phyloP scores from a whole-genome alignment of 768 basidiomycete species.

The Termitomyces sp. region DNA sequence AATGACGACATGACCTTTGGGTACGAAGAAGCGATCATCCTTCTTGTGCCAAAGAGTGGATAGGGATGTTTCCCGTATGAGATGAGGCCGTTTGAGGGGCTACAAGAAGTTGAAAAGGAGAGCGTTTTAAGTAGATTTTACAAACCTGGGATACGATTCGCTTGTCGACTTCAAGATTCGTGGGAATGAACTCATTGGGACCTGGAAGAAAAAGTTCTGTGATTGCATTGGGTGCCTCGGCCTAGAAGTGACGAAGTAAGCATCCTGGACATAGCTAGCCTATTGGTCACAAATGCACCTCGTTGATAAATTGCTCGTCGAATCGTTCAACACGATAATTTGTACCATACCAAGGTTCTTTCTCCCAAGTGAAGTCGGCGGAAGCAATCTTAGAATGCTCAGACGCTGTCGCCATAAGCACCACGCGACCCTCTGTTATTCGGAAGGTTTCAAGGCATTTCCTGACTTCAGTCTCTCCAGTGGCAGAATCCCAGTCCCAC shows the following conservation, averaged over 20 bases:
- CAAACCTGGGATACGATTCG: slow-evolving; percentile 55
- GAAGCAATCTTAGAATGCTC: slow-evolving; percentile 47
- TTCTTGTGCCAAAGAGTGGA: slow-evolving; percentile 94
- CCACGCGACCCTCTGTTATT: slow-evolving; percentile 57
- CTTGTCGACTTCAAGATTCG: slow-evolving; percentile 79
- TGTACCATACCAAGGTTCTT: slow-evolving; percentile 92
- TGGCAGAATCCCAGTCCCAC: slow-evolving; percentile 64
- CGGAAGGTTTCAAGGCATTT: slow-evolving; percentile 57
- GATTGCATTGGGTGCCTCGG: slow-evolving; percentile 56
- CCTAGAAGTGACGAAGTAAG: slow-evolving; percentile 32
- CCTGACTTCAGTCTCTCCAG: slow-evolving; percentile 46
- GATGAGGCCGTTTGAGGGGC: slow-evolving; percentile 70
- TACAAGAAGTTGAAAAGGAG: slow-evolving; percentile 23
- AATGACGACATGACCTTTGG: slow-evolving; percentile 75
- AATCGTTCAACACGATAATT: slow-evolving; percentile 73
- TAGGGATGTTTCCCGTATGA: slow-evolving; percentile 66
- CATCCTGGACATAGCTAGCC: not conserved
- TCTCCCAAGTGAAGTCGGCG: slow-evolving; percentile 49
- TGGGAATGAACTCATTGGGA: slow-evolving; percentile 89
- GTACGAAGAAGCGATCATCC: slow-evolving; percentile 95
- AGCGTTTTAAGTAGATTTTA: not conserved
- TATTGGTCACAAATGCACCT: slow-evolving; percentile 27
- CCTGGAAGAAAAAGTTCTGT: slow-evolving; percentile 71
- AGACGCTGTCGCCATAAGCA: slow-evolving; percentile 74
- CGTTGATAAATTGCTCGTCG: slow-evolving; percentile 53